These are phyloP conservation scores for Hyphopichia pseudoburtonii DNA, from an alignment of 1,139 yeast genomes.

Conservation along the genomic window DNA sequence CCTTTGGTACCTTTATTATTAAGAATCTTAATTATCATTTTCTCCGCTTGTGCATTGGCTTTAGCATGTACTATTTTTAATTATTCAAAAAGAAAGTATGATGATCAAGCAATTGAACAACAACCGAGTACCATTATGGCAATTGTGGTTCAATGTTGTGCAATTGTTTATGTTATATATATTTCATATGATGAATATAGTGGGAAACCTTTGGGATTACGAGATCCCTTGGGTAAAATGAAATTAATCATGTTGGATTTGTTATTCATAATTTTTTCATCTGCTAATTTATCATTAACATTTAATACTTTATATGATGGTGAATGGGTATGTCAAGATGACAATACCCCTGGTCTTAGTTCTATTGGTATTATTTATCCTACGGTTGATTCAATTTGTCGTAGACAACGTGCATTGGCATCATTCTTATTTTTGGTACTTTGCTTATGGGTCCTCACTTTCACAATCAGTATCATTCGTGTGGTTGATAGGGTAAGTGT, in stretches of 20 bases:
- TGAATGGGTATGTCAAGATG: constrained; percentile 71
- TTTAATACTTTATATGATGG: constrained; percentile 80
- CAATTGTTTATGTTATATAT: constrained; percentile 72
- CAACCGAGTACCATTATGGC: constrained; percentile 95
- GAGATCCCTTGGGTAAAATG: constrained; percentile 82
- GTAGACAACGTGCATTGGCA: constrained; percentile 77
- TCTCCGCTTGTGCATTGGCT: constrained; percentile 64
- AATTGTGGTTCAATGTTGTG: constrained; percentile 76
- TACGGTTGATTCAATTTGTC: constrained; percentile 54
- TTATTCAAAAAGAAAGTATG: constrained; percentile 39
- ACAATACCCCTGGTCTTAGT: constrained; percentile 20
- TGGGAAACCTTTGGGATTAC: constrained; percentile 86
- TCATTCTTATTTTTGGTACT: constrained; percentile 75
- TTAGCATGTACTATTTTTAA: constrained; percentile 65
- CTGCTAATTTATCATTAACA: constrained; percentile 83
- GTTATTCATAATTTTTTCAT: constrained; percentile 85
- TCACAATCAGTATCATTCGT: constrained; percentile 77
- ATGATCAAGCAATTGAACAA: constrained; percentile 54
- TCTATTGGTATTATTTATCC: constrained; percentile 28
- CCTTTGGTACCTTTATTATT: constrained; percentile 80
- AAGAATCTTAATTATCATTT: constrained; percentile 63
- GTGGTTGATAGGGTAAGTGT: constrained; percentile 69
- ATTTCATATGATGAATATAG: constrained; percentile 89
- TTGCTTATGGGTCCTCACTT: constrained; percentile 81
- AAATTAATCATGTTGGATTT: constrained; percentile 75